Evolutionary conservation across 176 grass and related monocot genomes (phyloP).

Genomic region (Musa troglodytarum): DNA sequence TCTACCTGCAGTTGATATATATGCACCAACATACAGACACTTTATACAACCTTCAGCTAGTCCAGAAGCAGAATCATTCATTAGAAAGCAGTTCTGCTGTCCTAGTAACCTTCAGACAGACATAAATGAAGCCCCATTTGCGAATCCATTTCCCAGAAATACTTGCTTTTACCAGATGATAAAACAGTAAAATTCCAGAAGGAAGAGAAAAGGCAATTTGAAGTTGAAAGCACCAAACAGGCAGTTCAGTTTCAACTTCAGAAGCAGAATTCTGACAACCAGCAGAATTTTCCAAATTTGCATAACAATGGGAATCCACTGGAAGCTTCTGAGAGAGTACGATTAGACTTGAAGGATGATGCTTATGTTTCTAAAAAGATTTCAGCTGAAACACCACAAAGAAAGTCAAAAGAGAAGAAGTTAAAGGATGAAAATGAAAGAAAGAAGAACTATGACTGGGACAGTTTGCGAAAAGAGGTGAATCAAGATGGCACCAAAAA

Average conservation of each 20-base stretch:
- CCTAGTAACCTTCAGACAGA: constrained; percentile 13
- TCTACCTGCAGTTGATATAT: constrained; percentile 14
- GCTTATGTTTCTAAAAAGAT: background rate
- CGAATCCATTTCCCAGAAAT: background rate
- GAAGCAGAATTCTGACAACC: constrained; percentile 16
- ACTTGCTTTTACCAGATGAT: constrained; percentile 21
- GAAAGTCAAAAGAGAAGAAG: constrained; percentile 36
- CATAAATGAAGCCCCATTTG: constrained; percentile 15
- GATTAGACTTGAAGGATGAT: constrained; percentile 3
- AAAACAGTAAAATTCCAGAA: constrained; percentile 14
- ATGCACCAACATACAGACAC: constrained; percentile 27
- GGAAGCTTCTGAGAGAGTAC: constrained; percentile 2
- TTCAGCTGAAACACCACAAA: background rate
- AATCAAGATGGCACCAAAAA: constrained; percentile 24
- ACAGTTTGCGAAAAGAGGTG: constrained; percentile 63
- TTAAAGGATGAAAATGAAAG: constrained; percentile 25
- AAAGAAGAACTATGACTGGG: constrained; percentile 61
- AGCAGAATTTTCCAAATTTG: constrained; percentile 21
- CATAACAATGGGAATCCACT: constrained; percentile 20
- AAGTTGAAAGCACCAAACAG: constrained; percentile 11
- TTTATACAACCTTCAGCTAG: constrained; percentile 21
- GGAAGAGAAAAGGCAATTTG: constrained; percentile 4
- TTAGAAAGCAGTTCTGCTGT: constrained; percentile 18
- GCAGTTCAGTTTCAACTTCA: constrained; percentile 19
- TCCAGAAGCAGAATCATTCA: constrained; percentile 19